A percentile compares a stretch with the other conserved stretches of the same genome.
Conservation (phyloP, 1,284 basidiomycete species). For the Fistulinella cinereoalba region DNA sequence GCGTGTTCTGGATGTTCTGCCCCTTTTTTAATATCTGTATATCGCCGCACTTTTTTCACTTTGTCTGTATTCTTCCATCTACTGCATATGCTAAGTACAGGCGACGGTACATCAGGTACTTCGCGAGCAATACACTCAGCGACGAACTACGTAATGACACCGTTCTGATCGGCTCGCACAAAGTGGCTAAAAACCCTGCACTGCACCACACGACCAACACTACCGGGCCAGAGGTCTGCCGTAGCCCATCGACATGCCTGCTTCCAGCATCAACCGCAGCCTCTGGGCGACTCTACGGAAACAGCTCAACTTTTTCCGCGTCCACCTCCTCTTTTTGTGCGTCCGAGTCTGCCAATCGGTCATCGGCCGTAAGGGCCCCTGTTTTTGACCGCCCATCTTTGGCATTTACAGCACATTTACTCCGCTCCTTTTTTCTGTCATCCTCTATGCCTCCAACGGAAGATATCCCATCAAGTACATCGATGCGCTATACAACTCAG, state of each 20-base stretch:
- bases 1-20: slow-evolving; percentile 30
- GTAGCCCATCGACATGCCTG: slow-evolving; percentile 12
- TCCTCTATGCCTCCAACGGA: slow-evolving; percentile 77
- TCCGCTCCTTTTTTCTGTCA: slow-evolving; percentile 68
- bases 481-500: slow-evolving; percentile 72
- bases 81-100: slow-evolving; percentile 27
- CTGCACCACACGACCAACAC: neutral
- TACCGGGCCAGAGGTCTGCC: neutral
- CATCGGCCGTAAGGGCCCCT: slow-evolving; percentile 3
- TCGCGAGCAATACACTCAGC: slow-evolving; percentile 21
- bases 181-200: neutral
- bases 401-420: slow-evolving; percentile 67
- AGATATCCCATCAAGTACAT: slow-evolving; percentile 62
- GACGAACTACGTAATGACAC: slow-evolving; percentile 2
- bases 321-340: slow-evolving; percentile 57
- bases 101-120: slow-evolving; percentile 21
- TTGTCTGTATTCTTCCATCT: slow-evolving; percentile 27
- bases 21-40: slow-evolving; percentile 32
- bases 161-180: neutral
- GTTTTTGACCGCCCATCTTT: slow-evolving; percentile 20
- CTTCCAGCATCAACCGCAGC: slow-evolving; percentile 2
- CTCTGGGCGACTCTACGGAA: slow-evolving; percentile 35
- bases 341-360: slow-evolving; percentile 25
- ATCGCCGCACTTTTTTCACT: slow-evolving; percentile 26
- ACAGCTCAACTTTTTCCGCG: slow-evolving; percentile 69